Conservation (phyloP, 2,329 filamentous ascomycete species). For the Conoideocrella luteorostrata region DNA sequence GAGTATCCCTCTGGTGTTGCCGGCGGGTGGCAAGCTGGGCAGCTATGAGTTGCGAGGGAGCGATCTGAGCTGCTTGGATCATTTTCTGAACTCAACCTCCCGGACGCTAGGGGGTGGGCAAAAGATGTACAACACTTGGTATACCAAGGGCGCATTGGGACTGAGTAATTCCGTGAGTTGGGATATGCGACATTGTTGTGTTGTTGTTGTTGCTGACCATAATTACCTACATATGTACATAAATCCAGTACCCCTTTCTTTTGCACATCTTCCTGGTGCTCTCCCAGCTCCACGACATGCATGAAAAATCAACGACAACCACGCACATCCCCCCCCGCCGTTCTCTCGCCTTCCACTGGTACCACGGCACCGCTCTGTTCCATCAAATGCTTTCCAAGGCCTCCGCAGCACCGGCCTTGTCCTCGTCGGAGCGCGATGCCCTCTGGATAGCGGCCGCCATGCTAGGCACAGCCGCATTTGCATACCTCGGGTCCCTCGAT, state of each 20-base stretch:
- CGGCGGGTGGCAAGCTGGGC: constrained; percentile 12
- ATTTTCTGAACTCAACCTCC: constrained; percentile 37
- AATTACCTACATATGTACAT: too few species aligned
- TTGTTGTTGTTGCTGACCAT: too few species aligned
- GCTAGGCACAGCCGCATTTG: constrained; percentile 39
- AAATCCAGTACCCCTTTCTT: constrained; percentile 40
- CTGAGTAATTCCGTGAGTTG: constrained; percentile 34
- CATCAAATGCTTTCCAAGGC: constrained; percentile 30
- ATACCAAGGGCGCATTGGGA: constrained; percentile 27
- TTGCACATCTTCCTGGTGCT: constrained; percentile 48
- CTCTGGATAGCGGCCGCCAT: constrained; percentile 41
- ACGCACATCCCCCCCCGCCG: too few species aligned
- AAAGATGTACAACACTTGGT: constrained; percentile 20
- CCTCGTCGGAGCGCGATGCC: constrained; percentile 35
- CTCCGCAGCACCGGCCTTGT: constrained; percentile 20
- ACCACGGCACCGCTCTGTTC: constrained; percentile 41
- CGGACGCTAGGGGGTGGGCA: constrained; percentile 29
- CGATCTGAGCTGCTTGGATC: constrained; percentile 20
- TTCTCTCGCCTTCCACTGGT: constrained; percentile 40
- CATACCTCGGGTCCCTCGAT: constrained; percentile 33
- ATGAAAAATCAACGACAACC: constrained; percentile 16
- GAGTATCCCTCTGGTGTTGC: constrained; percentile 20
- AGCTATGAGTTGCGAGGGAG: constrained; percentile 3
- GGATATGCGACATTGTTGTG: too few species aligned
- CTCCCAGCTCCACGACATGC: constrained; percentile 46